Percentiles rank a stretch among this genome's conserved stretches.
Conservation (phyloP, 108 stramenopile species). For the Aurantiochytrium sp. region DNA sequence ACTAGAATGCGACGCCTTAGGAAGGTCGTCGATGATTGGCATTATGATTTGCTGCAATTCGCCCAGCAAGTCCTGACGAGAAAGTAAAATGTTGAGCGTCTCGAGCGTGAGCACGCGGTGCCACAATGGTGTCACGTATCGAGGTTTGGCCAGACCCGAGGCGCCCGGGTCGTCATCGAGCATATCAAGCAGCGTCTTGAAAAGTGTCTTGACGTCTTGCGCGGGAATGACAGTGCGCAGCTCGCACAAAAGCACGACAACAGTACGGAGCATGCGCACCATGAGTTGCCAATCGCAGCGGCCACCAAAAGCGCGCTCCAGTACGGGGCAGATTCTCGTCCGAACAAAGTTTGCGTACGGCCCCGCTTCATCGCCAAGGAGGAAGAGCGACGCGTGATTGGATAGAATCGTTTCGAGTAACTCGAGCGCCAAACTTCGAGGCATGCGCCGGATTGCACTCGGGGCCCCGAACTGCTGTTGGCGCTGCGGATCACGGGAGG, state of each 20-base stretch:
- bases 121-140: not conserved
- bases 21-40: not conserved
- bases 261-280: not conserved
- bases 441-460: not conserved
- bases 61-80: not conserved
- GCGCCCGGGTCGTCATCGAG: not conserved
- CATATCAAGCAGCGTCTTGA: not conserved
- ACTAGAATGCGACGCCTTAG: too few relatives aligned
- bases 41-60: not conserved
- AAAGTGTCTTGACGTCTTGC: not conserved
- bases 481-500: not conserved
- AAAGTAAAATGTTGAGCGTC: not conserved
- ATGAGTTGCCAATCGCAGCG: slow-evolving; percentile 10
- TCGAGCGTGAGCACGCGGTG: slow-evolving; percentile 10
- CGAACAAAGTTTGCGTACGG: not conserved
- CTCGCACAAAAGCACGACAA: not conserved
- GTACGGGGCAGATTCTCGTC: not conserved
- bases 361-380: not conserved
- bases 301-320: not conserved
- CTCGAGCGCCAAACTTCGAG: not conserved
- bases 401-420: not conserved
- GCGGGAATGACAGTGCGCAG: not conserved
- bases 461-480: not conserved
- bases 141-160: not conserved
- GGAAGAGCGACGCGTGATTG: not conserved